These are phyloP conservation scores for Nephelium lappaceum DNA, from an alignment of 345 rosid species.

Conservation along the genomic window DNA sequence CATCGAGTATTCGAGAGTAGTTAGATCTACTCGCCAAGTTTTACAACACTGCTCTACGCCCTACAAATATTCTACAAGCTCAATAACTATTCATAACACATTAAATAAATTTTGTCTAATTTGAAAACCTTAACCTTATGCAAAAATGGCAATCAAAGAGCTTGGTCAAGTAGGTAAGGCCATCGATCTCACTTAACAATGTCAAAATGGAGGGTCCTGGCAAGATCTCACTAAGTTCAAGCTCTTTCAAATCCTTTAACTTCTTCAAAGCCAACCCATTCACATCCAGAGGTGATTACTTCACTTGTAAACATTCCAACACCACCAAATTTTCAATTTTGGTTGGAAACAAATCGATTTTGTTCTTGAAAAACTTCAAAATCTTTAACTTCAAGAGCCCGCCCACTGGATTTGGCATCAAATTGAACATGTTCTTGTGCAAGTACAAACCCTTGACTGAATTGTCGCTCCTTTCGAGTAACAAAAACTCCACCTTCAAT, in stretches of 20 bases:
- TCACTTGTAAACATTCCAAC: no score
- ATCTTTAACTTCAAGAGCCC: slow-evolving; percentile 52
- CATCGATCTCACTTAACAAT: slow-evolving; percentile 76
- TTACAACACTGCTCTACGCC: no score
- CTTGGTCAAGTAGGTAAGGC: slow-evolving; percentile 76
- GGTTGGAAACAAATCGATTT: slow-evolving; percentile 67
- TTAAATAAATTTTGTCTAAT: no score
- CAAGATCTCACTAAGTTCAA: no score
- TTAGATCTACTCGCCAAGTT: no score
- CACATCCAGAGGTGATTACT: no score
- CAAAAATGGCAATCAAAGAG: slow-evolving; percentile 92
- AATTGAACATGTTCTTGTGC: slow-evolving; percentile 70
- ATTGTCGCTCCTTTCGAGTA: slow-evolving; percentile 33
- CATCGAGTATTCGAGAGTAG: no score
- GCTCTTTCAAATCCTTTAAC: no score
- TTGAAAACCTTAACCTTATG: no score
- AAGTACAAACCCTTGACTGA: slow-evolving; percentile 63
- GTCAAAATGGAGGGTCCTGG: slow-evolving; percentile 78
- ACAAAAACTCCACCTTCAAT: slow-evolving; percentile 65
- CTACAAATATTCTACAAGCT: no score
- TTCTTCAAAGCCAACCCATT: no score
- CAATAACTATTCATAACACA: no score
- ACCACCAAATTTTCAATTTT: slow-evolving; percentile 74
- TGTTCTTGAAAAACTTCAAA: slow-evolving; percentile 84
- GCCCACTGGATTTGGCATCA: slow-evolving; percentile 77